Conservation (phyloP, 2,329 filamentous ascomycete genomes). For the Cercospora sojina region DNA sequence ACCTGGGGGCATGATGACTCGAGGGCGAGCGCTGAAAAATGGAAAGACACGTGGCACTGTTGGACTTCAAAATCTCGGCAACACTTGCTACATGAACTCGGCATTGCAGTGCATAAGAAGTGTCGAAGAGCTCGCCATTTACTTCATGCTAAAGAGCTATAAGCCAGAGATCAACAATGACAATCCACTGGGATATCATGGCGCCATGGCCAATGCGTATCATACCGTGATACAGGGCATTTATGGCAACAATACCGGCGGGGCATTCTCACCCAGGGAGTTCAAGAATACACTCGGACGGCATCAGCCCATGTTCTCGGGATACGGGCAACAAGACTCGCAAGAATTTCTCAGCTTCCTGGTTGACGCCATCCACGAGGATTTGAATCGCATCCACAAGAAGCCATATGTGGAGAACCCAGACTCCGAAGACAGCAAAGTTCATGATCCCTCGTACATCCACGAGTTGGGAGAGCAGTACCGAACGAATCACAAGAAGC, state of each 20-base stretch:
- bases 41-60: slow-evolving; percentile 73
- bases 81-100: slow-evolving; percentile 99
- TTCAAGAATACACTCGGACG: slow-evolving; percentile 82
- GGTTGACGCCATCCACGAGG: slow-evolving; percentile 90
- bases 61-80: slow-evolving; percentile 85
- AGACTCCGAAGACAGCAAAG: slow-evolving; percentile 95
- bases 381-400: slow-evolving; percentile 87
- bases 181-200: slow-evolving; percentile 83
- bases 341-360: slow-evolving; percentile 96
- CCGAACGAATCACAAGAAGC: slow-evolving; percentile 85
- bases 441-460: slow-evolving; percentile 76
- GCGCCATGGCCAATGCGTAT: slow-evolving; percentile 83
- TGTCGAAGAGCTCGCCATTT: slow-evolving; percentile 88
- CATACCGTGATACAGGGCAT: slow-evolving; percentile 73
- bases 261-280: slow-evolving; percentile 72
- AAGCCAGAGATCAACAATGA: slow-evolving; percentile 77
- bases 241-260: slow-evolving; percentile 65
- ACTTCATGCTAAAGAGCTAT: slow-evolving; percentile 74
- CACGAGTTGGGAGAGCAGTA: slow-evolving; percentile 81
- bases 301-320: slow-evolving; percentile 82
- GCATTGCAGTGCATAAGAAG: slow-evolving; percentile 91
- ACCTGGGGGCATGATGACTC: slow-evolving; percentile 60
- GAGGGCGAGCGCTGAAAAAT: slow-evolving; percentile 68
- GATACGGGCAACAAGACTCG: slow-evolving; percentile 94
- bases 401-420: slow-evolving; percentile 98